Evolutionary conservation across 768 basidiomycete species (phyloP).

Genomic region (Sporobolomyces pararoseus): DNA sequence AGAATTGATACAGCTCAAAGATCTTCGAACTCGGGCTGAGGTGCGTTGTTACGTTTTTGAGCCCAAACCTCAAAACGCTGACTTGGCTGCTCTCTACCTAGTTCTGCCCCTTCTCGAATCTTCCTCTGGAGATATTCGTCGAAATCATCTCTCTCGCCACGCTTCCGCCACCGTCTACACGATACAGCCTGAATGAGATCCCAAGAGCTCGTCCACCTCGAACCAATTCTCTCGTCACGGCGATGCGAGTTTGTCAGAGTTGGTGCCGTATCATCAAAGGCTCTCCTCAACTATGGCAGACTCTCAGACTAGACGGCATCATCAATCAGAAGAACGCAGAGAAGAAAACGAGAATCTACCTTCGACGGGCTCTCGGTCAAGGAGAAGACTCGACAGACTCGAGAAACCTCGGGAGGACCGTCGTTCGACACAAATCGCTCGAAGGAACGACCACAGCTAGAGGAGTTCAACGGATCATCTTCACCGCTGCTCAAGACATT

Average conservation of each 20-base stretch:
- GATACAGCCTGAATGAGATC: neutral
- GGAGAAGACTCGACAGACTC: neutral
- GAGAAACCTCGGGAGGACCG: neutral
- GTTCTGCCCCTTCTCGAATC: constrained; percentile 28
- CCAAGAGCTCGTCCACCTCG: neutral
- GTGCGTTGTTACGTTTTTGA: neutral
- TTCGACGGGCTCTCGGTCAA: neutral
- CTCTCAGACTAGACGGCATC: constrained; percentile 23
- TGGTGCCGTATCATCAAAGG: constrained; percentile 23
- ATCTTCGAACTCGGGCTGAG: neutral
- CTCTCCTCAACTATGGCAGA: constrained; percentile 23
- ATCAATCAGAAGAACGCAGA: constrained; percentile 27
- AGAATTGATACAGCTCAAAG: neutral
- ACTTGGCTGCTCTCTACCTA: neutral
- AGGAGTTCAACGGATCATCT: constrained; percentile 9
- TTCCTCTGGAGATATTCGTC: constrained; percentile 50
- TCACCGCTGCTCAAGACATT: constrained; percentile 30
- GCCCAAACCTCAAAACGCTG: neutral
- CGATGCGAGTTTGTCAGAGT: constrained; percentile 24
- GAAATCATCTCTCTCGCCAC: constrained; percentile 63
- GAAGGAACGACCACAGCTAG: neutral
- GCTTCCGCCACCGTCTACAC: neutral
- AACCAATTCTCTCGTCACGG: constrained; percentile 9
- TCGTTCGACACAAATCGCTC: neutral
- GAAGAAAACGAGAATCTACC: constrained; percentile 10